Evolutionary conservation across 768 basidiomycete genomes (phyloP).

Genomic region (Tremella fuciformis): DNA sequence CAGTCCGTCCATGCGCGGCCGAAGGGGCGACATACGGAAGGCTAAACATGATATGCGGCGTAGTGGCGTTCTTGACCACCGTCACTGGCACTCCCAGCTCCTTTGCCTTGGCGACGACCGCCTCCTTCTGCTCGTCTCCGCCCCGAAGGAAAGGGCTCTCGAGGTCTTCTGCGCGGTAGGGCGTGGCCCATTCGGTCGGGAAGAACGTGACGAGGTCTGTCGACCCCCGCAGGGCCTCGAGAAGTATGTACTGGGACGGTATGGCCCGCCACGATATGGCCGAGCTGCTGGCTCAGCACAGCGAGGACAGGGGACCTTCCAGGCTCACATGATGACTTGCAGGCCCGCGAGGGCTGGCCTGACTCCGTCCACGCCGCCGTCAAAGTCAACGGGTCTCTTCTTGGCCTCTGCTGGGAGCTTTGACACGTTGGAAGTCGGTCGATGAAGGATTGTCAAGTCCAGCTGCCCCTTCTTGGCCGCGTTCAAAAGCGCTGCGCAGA

Average conservation of each 20-base stretch:
- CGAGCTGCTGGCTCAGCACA: too few species aligned
- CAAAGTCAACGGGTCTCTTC: not conserved
- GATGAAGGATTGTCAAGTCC: not conserved
- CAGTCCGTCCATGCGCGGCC: too few species aligned
- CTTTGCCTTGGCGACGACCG: not conserved
- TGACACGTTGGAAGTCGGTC: not conserved
- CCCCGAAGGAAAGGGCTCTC: not conserved
- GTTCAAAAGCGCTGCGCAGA: not conserved
- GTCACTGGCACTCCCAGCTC: not conserved
- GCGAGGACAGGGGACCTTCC: too few species aligned
- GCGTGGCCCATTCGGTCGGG: conserved; percentile 2
- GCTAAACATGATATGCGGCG: not conserved
- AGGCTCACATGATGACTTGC: too few species aligned
- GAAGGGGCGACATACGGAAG: too few species aligned
- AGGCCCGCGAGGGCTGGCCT: not conserved
- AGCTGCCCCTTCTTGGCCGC: not conserved
- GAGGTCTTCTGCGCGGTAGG: not conserved
- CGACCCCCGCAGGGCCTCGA: not conserved
- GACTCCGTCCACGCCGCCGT: not conserved
- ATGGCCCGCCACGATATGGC: too few species aligned
- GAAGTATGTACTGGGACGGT: not conserved
- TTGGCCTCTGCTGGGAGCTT: not conserved
- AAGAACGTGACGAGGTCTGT: not conserved
- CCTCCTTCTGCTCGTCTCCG: not conserved
- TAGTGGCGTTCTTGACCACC: not conserved